Conservation (phyloP, 2,329 filamentous ascomycete species). For the Sclerotinia subarctica region DNA sequence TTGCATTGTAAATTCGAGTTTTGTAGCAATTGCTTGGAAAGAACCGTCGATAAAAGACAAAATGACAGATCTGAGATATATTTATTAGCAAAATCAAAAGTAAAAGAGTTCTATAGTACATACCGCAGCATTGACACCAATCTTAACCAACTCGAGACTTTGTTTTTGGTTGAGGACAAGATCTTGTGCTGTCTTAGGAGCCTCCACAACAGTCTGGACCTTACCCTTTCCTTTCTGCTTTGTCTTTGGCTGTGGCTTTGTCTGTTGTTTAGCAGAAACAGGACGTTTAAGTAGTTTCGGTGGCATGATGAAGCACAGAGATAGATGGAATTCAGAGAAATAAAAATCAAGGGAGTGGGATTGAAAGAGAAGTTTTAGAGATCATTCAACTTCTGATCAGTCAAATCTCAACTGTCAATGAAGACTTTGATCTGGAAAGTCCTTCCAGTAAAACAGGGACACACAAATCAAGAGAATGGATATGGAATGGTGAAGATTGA, state of each 20-base stretch:
- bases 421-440: neutral
- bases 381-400: neutral
- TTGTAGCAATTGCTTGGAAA: conserved; percentile 13
- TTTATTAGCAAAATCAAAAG: neutral
- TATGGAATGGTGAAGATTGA: neutral
- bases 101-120: neutral
- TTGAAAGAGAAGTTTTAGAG: neutral
- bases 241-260: neutral
- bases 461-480: neutral
- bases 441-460: neutral
- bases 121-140: conserved; percentile 25
- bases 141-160: conserved; percentile 26
- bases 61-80: conserved; percentile 24
- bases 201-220: neutral
- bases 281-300: neutral
- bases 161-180: conserved; percentile 19
- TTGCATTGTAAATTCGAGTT: conserved; percentile 13
- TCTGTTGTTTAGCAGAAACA: neutral
- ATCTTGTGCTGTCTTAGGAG: neutral
- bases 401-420: neutral
- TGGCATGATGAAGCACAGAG: neutral
- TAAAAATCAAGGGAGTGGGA: neutral
- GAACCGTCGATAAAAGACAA: conserved; percentile 13
- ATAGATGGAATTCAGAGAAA: neutral
- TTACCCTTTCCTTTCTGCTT: conserved; percentile 1